Evolutionary conservation across 2,329 filamentous ascomycete genomes (phyloP), one percentile per base, ranked within the genome.

Genomic region (Aureobasidium sp.): DNA sequence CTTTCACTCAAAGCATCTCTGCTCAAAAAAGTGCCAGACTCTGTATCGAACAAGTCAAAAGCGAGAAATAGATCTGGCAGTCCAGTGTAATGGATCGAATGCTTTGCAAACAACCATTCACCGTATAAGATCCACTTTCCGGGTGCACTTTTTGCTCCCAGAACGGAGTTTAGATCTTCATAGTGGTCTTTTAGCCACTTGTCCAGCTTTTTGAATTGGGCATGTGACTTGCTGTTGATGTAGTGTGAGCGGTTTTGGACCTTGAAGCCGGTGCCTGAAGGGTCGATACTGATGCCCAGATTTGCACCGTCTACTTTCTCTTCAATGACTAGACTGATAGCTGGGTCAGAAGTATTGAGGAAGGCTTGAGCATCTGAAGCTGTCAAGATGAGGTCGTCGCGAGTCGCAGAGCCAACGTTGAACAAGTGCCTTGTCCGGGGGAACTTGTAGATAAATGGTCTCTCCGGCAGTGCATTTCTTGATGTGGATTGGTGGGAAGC

Each of bases 231-330:
- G 12, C 45, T 35, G 22, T 34, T 42, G 11, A 57, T 29, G 17
- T 52, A 53, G 24, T 54, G 55, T 7, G 38, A 51, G 4, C 55
- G 30, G 24, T 54, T 57, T 12, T 57, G 55, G 8, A 54, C 47
- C 22, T 22, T 27, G n/a, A 57, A 41, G 0, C 12, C 29, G n/a
- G n/a, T n/a, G 12, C 42, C 51, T 5, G 32, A 37, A 2, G 41
- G 16, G 30, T 51, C 39, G 4, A 53, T 12, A 39, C 41, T 40
- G 41, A 57, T 40, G 32, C 55, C 55, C 5, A 57, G 34, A 29
- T 57, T 57, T 11, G 55, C 55, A n/a, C 55, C 55, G 19, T 57
- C 55, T 2, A 57, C 40, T 30, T 57, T 57, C 10, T 57, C 55
- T 41, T 57, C 55, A 4, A 55, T 29, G 4, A 21, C 40, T 3